These are phyloP conservation scores for Aspergillus bridgeri DNA, from an alignment of 495 filamentous ascomycete genomes.

Conservation along the genomic window DNA sequence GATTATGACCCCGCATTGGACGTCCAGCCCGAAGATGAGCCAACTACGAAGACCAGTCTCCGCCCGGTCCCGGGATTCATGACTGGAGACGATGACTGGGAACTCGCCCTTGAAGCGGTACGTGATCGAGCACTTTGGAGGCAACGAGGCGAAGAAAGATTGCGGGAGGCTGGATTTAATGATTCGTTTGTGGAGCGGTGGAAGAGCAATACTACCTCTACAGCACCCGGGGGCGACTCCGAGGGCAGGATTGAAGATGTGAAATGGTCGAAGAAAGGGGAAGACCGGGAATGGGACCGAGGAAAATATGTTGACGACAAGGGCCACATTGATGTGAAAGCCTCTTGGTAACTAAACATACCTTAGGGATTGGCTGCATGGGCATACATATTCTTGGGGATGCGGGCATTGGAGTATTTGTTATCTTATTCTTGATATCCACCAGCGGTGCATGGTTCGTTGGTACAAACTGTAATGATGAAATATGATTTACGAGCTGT, in stretches of 20 bases:
- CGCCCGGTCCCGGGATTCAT: constrained; percentile 42
- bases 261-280: constrained; percentile 73
- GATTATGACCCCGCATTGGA: constrained; percentile 77
- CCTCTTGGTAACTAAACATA: constrained; percentile 35
- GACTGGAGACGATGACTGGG: constrained; percentile 68
- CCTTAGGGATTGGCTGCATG: neutral
- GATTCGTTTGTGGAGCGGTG: constrained; percentile 73
- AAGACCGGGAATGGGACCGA: constrained; percentile 86
- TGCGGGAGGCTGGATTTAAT: constrained; percentile 75
- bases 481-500: too few relatives aligned
- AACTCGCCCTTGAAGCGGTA: constrained; percentile 72
- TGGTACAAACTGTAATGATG: too few relatives aligned
- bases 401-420: neutral
- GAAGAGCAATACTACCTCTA: constrained; percentile 58
- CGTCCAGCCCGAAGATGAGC: constrained; percentile 51
- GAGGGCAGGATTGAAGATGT: constrained; percentile 63
- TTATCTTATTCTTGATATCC: neutral
- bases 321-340: constrained; percentile 53
- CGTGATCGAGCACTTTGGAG: constrained; percentile 84
- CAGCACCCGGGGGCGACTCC: constrained; percentile 37
- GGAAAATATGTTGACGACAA: constrained; percentile 72
- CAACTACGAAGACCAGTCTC: constrained; percentile 25
- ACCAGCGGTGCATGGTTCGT: too few relatives aligned
- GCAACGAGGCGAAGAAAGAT: constrained; percentile 68
- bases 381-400: neutral